These are phyloP conservation scores for Chlamydomonas urium DNA, from an alignment of 139 green algal genomes.

Conservation along the genomic window DNA sequence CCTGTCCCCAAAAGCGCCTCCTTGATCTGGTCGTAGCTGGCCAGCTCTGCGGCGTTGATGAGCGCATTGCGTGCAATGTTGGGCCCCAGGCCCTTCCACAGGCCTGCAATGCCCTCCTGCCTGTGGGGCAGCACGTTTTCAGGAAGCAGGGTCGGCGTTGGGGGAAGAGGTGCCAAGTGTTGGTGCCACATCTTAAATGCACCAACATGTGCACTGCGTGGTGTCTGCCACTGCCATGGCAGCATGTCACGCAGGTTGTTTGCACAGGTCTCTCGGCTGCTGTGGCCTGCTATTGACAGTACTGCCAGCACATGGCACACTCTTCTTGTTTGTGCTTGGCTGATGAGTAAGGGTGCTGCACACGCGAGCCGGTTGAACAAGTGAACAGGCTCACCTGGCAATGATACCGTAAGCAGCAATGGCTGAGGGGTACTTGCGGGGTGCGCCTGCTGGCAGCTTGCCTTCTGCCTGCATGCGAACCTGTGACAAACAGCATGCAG, in stretches of 20 bases:
- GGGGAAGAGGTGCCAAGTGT: no score
- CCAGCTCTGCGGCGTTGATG: slow-evolving; percentile 97
- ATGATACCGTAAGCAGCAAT: slow-evolving; percentile 92
- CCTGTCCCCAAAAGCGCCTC: slow-evolving; percentile 52
- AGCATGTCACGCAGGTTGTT: neutral
- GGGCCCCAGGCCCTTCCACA: slow-evolving; percentile 94
- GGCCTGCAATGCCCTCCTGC: slow-evolving; percentile 79
- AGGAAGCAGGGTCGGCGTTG: no score
- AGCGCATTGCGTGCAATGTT: slow-evolving; percentile 96
- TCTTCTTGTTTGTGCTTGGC: no score
- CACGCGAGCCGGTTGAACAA: no score
- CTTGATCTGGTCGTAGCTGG: slow-evolving; percentile 94
- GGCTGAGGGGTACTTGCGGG: slow-evolving; percentile 81
- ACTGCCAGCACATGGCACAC: no score
- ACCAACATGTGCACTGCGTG: no score
- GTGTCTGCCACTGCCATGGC: no score
- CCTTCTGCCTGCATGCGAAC: slow-evolving; percentile 95
- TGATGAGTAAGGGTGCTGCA: no score
- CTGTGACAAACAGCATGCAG: slow-evolving; percentile 32
- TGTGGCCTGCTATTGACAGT: no score
- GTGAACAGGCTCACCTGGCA: slow-evolving; percentile 37
- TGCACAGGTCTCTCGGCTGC: no score
- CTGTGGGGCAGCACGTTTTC: slow-evolving; percentile 36
- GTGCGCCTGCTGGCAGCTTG: slow-evolving; percentile 66
- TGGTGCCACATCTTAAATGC: no score